Evolutionary conservation across 1,284 basidiomycete species (phyloP).

Genomic region (Cryptococcus maquisensis): DNA sequence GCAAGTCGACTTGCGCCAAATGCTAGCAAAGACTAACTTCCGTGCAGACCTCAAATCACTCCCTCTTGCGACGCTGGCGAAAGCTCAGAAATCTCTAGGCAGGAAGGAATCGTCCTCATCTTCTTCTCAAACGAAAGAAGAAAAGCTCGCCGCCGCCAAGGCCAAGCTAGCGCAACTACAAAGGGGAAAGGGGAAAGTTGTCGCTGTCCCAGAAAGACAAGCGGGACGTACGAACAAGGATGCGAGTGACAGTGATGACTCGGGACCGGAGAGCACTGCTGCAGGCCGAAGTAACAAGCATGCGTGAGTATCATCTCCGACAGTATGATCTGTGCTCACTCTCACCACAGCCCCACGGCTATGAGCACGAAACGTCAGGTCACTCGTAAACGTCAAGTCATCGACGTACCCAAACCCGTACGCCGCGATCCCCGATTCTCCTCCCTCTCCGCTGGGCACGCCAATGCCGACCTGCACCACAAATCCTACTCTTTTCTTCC

Average conservation of each 20-base stretch:
- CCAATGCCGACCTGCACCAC: constrained; percentile 65
- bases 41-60: constrained; percentile 20
- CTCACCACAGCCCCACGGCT: constrained; percentile 63
- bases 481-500: constrained; percentile 75
- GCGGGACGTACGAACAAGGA: constrained; percentile 6
- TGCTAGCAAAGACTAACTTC: neutral
- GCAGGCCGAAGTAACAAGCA: constrained; percentile 63
- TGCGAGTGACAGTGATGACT: constrained; percentile 18
- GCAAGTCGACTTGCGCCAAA: constrained; percentile 4
- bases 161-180: constrained; percentile 39
- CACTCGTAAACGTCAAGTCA: constrained; percentile 67
- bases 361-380: constrained; percentile 84
- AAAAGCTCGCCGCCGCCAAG: constrained; percentile 31
- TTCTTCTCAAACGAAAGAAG: constrained; percentile 6
- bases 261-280: constrained; percentile 15
- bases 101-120: constrained; percentile 8
- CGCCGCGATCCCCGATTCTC: constrained; percentile 87
- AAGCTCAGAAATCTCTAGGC: constrained; percentile 26
- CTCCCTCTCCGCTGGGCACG: constrained; percentile 63
- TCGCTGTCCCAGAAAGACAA: constrained; percentile 16
- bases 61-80: constrained; percentile 28
- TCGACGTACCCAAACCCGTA: constrained; percentile 64
- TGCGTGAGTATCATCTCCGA: constrained; percentile 61
- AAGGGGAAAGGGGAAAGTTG: constrained; percentile 38
- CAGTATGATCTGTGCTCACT: constrained; percentile 3